Evolutionary conservation across 140 eudicot genomes (phyloP).

Genomic region (Erigeron philadelphicus): DNA sequence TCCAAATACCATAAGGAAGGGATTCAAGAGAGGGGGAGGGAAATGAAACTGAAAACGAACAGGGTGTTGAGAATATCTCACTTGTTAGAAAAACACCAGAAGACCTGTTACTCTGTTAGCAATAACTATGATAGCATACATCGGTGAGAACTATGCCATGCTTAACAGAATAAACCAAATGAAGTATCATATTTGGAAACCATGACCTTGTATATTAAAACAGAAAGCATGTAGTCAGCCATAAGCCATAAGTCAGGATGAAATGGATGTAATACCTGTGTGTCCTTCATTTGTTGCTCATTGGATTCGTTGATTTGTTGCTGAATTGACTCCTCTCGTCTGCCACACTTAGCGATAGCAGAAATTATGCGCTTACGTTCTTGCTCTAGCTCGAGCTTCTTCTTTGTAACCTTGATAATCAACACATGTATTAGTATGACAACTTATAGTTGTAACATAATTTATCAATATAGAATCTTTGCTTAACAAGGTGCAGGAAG

Average conservation of each 20-base stretch:
- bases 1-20: too few relatives aligned
- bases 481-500: neutral
- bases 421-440: conserved; percentile 16
- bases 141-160: conserved; percentile 8
- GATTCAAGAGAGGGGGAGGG: too few relatives aligned
- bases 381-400: conserved; percentile 59
- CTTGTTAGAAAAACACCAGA: too few relatives aligned
- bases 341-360: conserved; percentile 37
- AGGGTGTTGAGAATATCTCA: too few relatives aligned
- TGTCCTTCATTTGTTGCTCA: conserved; percentile 61
- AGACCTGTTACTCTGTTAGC: too few relatives aligned
- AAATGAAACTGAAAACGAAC: too few relatives aligned
- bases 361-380: conserved; percentile 44
- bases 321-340: conserved; percentile 46
- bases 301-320: conserved; percentile 54
- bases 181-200: neutral
- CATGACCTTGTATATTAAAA: neutral
- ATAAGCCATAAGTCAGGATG: conserved; percentile 20
- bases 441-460: conserved; percentile 11
- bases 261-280: conserved; percentile 52
- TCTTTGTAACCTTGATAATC: conserved; percentile 56
- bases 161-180: conserved; percentile 1
- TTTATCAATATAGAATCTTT: neutral
- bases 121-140: too few relatives aligned
- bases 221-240: conserved; percentile 14